phyloP scores from a whole-genome alignment of 306 rosid genomes.

The Lathyrus aphaca region DNA sequence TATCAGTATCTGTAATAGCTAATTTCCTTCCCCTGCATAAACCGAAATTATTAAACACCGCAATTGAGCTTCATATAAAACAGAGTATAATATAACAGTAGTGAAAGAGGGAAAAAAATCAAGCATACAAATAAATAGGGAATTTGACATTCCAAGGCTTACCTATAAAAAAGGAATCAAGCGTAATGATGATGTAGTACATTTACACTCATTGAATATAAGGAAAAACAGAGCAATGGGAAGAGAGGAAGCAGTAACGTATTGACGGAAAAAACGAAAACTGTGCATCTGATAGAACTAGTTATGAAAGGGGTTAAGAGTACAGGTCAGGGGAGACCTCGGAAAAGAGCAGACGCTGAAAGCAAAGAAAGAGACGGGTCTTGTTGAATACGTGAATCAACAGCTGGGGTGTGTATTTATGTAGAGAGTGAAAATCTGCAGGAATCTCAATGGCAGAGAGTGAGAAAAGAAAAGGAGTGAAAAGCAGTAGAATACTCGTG shows the following conservation, averaged over 20 bases:
- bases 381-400: slow-evolving; percentile 30
- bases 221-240: slow-evolving; percentile 23
- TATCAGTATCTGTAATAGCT: slow-evolving; percentile 43
- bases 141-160: slow-evolving; percentile 25
- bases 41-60: slow-evolving; percentile 24
- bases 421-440: slow-evolving; percentile 50
- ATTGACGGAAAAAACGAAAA: slow-evolving; percentile 33
- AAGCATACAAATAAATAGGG: not conserved
- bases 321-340: slow-evolving; percentile 31
- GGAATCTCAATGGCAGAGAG: slow-evolving; percentile 58
- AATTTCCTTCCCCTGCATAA: slow-evolving; percentile 58
- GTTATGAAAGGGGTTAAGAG: slow-evolving; percentile 28
- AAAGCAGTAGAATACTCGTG: slow-evolving; percentile 59
- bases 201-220: slow-evolving; percentile 1
- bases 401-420: slow-evolving; percentile 40
- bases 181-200: slow-evolving; percentile 3
- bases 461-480: slow-evolving; percentile 48
- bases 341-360: slow-evolving; percentile 35
- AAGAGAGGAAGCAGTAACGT: not conserved
- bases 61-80: slow-evolving; percentile 28
- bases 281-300: slow-evolving; percentile 17
- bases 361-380: slow-evolving; percentile 34
- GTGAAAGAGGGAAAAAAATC: not conserved
- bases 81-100: slow-evolving; percentile 17
- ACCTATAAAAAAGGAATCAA: slow-evolving; percentile 24